Conservation (phyloP, 495 filamentous ascomycete genomes). For the Podospora bellae-mahoneyi region DNA sequence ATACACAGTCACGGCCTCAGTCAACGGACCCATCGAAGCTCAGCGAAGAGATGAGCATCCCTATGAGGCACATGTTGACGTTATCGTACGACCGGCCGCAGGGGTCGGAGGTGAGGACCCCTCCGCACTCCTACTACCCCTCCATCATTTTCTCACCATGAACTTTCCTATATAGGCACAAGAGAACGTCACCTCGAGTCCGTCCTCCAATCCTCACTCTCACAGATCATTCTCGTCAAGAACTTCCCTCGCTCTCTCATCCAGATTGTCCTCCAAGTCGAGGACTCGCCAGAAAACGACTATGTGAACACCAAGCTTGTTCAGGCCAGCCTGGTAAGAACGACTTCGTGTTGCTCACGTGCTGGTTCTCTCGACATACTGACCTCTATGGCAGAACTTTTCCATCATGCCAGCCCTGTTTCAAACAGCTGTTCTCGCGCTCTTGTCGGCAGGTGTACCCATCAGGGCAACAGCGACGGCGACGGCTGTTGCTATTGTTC, state of each 20-base stretch:
- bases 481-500: slow-evolving; percentile 58
- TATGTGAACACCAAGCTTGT: slow-evolving; percentile 49
- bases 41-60: slow-evolving; percentile 80
- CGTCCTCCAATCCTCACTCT: slow-evolving; percentile 62
- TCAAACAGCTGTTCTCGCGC: slow-evolving; percentile 67
- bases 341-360: not conserved
- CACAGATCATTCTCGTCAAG: slow-evolving; percentile 64
- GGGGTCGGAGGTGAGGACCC: slow-evolving; percentile 71
- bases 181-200: slow-evolving; percentile 71
- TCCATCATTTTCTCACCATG: slow-evolving; percentile 42
- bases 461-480: slow-evolving; percentile 66
- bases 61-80: slow-evolving; percentile 85
- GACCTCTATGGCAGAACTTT: slow-evolving; percentile 55
- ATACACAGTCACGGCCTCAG: slow-evolving; percentile 76
- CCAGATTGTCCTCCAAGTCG: slow-evolving; percentile 64
- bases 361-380: slow-evolving; percentile 9
- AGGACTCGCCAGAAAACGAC: slow-evolving; percentile 53
- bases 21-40: slow-evolving; percentile 92
- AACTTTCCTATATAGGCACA: slow-evolving; percentile 51
- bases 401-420: slow-evolving; percentile 70
- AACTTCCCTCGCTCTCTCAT: slow-evolving; percentile 66
- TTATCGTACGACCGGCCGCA: slow-evolving; percentile 78
- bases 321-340: slow-evolving; percentile 48
- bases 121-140: slow-evolving; percentile 33
- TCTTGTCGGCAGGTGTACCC: slow-evolving; percentile 72